Conservation (phyloP, 1,139 yeast genomes). For the Hansenula sp. region DNA sequence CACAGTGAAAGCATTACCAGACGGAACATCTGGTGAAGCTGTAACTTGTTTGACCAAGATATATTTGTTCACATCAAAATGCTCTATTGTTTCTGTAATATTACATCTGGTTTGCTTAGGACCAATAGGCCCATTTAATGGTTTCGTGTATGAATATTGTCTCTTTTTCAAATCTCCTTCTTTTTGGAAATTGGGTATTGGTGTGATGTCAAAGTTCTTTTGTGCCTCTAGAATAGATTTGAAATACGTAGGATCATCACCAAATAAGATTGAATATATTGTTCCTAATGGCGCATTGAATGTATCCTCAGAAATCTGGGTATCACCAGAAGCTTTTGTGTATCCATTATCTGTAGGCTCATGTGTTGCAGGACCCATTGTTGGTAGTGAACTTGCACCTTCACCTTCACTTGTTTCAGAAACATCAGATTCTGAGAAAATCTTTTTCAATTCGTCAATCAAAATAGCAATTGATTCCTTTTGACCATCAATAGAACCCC, state of each 20-base stretch:
- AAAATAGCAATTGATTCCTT: slow-evolving; percentile 47
- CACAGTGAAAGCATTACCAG: slow-evolving; percentile 78
- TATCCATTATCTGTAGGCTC: slow-evolving; percentile 48
- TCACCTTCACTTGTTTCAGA: slow-evolving; percentile 18
- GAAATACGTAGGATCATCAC: slow-evolving; percentile 60
- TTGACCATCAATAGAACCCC: slow-evolving; percentile 62
- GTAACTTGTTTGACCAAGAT: slow-evolving; percentile 65
- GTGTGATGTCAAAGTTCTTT: slow-evolving; percentile 65
- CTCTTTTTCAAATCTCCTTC: slow-evolving; percentile 39
- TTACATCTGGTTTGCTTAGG: slow-evolving; percentile 91
- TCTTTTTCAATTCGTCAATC: slow-evolving; percentile 37
- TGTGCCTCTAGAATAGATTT: slow-evolving; percentile 56
- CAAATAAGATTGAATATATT: slow-evolving; percentile 65
- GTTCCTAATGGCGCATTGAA: slow-evolving; percentile 81
- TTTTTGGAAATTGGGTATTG: slow-evolving; percentile 44
- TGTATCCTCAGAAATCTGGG: slow-evolving; percentile 54
- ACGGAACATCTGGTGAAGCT: slow-evolving; percentile 91
- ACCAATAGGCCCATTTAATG: slow-evolving; percentile 79
- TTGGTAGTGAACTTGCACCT: slow-evolving; percentile 25
- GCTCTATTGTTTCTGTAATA: slow-evolving; percentile 66
- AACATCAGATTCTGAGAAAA: slow-evolving; percentile 11
- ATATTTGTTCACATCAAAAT: slow-evolving; percentile 52
- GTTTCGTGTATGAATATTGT: slow-evolving; percentile 70
- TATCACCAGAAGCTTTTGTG: slow-evolving; percentile 54
- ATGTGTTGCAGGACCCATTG: slow-evolving; percentile 54